phyloP scores from a whole-genome alignment of 2,329 filamentous ascomycete genomes.

The Phaeosphaeria sp. region DNA sequence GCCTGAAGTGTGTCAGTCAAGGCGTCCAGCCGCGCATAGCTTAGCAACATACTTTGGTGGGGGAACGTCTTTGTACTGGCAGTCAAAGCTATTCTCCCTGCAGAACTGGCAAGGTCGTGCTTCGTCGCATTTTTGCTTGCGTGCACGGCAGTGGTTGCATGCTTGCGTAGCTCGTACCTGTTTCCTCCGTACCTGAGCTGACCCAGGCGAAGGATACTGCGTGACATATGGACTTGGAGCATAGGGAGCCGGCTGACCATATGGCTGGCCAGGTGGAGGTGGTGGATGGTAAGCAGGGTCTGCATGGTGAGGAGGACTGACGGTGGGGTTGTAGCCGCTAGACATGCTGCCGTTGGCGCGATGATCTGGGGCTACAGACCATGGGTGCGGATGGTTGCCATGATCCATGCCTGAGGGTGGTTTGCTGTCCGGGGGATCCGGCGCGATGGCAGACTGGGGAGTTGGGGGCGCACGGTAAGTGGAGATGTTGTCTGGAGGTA shows the following conservation, averaged over 20 bases:
- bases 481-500: constrained; percentile 43
- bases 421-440: constrained; percentile 35
- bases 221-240: constrained; percentile 37
- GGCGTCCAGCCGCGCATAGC: not conserved
- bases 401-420: constrained; percentile 43
- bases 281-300: constrained; percentile 42
- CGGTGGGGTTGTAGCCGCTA: constrained; percentile 41
- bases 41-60: constrained; percentile 77
- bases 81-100: constrained; percentile 82
- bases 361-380: constrained; percentile 43
- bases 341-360: constrained; percentile 40
- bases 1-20: constrained; percentile 36
- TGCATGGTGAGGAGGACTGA: constrained; percentile 38
- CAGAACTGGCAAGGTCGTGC: constrained; percentile 64
- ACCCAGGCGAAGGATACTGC: constrained; percentile 31
- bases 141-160: constrained; percentile 61
- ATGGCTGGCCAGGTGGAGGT: constrained; percentile 35
- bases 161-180: constrained; percentile 63
- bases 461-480: constrained; percentile 42
- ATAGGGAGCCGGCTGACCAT: constrained; percentile 37
- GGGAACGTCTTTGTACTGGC: constrained; percentile 88
- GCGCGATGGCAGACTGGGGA: constrained; percentile 33
- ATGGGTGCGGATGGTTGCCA: constrained; percentile 40
- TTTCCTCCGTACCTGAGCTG: constrained; percentile 39
- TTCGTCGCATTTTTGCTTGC: constrained; percentile 53